These are phyloP conservation scores for Plasmodium gallinaceum DNA, from an alignment of 169 alveolate genomes.

Conservation along the genomic window DNA sequence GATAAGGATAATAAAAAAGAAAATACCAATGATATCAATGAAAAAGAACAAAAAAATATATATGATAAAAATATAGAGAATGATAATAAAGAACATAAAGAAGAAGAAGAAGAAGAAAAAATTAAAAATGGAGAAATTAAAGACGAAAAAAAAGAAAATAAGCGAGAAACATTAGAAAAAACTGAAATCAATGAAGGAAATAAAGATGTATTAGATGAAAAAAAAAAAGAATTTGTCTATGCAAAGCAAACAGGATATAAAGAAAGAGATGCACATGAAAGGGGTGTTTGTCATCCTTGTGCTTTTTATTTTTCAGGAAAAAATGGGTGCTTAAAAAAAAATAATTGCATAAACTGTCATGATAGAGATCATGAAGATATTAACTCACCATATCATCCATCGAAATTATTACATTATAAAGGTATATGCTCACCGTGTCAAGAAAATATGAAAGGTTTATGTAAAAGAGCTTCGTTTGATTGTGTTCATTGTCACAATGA, in stretches of 20 bases:
- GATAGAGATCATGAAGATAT: slow-evolving; percentile 30
- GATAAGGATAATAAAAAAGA: too few species aligned
- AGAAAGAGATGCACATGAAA: slow-evolving; percentile 16
- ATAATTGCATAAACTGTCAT: slow-evolving; percentile 22
- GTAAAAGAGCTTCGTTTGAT: slow-evolving; percentile 15
- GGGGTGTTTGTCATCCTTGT: slow-evolving; percentile 21
- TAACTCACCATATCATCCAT: slow-evolving; percentile 29
- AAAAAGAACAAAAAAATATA: not conserved
- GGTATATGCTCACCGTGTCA: slow-evolving; percentile 24
- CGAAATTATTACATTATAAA: slow-evolving; percentile 29
- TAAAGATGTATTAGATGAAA: not conserved
- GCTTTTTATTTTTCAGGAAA: slow-evolving; percentile 17
- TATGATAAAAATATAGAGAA: not conserved
- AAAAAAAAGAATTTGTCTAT: not conserved
- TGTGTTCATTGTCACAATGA: slow-evolving; percentile 33
- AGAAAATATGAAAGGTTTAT: slow-evolving; percentile 14
- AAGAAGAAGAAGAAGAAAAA: slow-evolving; percentile 7
- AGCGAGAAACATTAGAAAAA: not conserved
- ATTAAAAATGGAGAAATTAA: not conserved
- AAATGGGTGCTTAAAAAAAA: slow-evolving; percentile 7
- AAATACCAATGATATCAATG: not conserved
- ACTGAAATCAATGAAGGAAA: not conserved
- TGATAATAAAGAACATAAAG: not conserved
- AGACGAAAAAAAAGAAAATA: slow-evolving; percentile 6
- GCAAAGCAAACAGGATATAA: slow-evolving; percentile 9